phyloP scores from a whole-genome alignment of 2,329 filamentous ascomycete species.

The Phialocephala sp. region DNA sequence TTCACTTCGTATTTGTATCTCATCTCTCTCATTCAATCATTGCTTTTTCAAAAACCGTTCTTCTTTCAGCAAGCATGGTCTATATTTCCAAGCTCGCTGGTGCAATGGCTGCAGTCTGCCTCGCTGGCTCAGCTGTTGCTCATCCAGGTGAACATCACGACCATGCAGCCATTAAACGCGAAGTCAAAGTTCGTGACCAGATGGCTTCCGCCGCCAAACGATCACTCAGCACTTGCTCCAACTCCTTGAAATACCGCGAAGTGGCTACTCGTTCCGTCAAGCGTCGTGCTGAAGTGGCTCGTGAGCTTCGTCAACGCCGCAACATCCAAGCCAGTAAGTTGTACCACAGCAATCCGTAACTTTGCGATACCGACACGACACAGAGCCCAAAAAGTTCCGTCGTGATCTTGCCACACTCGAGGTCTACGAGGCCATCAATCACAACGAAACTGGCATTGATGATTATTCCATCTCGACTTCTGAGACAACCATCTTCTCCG shows the following conservation, averaged over 20 bases:
- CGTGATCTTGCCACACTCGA: conserved; percentile 36
- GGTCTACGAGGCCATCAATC: conserved; percentile 32
- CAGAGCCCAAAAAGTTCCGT: conserved; percentile 33
- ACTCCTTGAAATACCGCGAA: conserved; percentile 45
- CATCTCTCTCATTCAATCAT: conserved; percentile 17
- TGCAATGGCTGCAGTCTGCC: conserved; percentile 29
- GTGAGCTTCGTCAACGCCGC: conserved; percentile 43
- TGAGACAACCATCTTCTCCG: conserved; percentile 48
- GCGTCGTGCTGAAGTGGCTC: conserved; percentile 43
- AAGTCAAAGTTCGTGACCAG: conserved; percentile 33
- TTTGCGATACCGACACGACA: no score
- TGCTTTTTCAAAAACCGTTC: neutral
- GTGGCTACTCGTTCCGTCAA: conserved; percentile 44
- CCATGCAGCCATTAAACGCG: conserved; percentile 30
- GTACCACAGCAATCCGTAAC: no score
- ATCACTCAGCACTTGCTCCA: conserved; percentile 45
- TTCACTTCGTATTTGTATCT: conserved; percentile 12
- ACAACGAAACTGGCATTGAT: conserved; percentile 41
- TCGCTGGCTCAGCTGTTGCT: conserved; percentile 29
- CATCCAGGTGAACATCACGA: conserved; percentile 35
- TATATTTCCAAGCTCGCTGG: conserved; percentile 33
- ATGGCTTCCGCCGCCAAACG: conserved; percentile 32
- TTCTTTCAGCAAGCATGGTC: conserved; percentile 30
- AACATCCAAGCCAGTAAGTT: conserved; percentile 29
- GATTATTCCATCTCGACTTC: conserved; percentile 45